These are phyloP conservation scores for Aspergillus floridensis DNA, from an alignment of 2,329 filamentous ascomycete species.

Conservation along the genomic window DNA sequence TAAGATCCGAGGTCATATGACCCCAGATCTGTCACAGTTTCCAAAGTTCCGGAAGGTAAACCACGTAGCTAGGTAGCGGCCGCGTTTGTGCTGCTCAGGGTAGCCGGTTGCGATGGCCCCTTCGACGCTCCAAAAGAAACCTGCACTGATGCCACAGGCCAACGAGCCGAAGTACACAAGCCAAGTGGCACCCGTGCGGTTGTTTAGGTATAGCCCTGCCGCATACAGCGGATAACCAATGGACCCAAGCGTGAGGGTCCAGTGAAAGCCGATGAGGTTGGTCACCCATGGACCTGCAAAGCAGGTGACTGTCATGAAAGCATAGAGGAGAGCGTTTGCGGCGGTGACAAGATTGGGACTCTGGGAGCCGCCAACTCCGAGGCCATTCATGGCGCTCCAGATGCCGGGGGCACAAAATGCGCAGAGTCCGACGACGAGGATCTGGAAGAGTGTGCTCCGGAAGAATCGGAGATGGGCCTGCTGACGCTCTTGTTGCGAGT, in stretches of 20 bases:
- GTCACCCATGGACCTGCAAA: conserved; percentile 36
- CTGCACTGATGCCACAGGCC: conserved; percentile 40
- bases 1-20: no score
- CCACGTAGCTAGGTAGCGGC: conserved; percentile 36
- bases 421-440: conserved; percentile 40
- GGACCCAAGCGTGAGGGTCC: conserved; percentile 44
- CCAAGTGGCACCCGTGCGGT: no score
- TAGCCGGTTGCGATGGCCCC: conserved; percentile 44
- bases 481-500: no score
- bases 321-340: conserved; percentile 49
- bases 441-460: conserved; percentile 23
- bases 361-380: conserved; percentile 45
- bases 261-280: conserved; percentile 25
- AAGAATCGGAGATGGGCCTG: no score
- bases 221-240: conserved; percentile 43
- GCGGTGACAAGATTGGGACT: conserved; percentile 44
- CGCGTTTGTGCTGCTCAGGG: conserved; percentile 25
- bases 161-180: conserved; percentile 32
- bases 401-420: conserved; percentile 45
- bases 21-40: no score
- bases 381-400: conserved; percentile 46
- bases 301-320: conserved; percentile 46
- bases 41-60: conserved; percentile 43
- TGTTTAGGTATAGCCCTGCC: no score
- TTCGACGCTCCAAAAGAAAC: conserved; percentile 45